These are phyloP conservation scores for Dactylellina haptotyla DNA, from an alignment of 2,329 filamentous ascomycete genomes.

Conservation along the genomic window DNA sequence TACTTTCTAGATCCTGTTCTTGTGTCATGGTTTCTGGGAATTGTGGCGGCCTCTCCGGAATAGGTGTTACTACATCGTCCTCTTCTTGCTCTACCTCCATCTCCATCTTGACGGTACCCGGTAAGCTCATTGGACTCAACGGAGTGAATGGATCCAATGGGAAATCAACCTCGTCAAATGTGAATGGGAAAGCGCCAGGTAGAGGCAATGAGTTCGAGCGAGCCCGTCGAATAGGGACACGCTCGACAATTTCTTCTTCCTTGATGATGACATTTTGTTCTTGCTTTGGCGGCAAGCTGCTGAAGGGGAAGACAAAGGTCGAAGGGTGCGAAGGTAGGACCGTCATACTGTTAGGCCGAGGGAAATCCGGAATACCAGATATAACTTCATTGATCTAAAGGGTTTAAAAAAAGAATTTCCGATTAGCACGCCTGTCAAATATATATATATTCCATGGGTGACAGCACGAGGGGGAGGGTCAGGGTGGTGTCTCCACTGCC, in stretches of 20 bases:
- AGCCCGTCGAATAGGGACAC: conserved; percentile 18
- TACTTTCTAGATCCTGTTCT: conserved; percentile 41
- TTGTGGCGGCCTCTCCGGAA: conserved; percentile 23
- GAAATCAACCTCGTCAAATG: conserved; percentile 42
- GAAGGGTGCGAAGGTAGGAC: conserved; percentile 34
- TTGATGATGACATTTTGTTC: conserved; percentile 3
- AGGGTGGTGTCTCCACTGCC: neutral
- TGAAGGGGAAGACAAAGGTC: conserved; percentile 47
- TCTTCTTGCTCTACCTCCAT: too few relatives aligned
- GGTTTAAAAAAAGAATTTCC: conserved; percentile 1
- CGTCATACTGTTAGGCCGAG: conserved; percentile 47
- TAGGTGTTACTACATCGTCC: conserved; percentile 26
- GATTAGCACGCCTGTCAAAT: conserved; percentile 17
- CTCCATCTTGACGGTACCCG: neutral
- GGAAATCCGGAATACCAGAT: conserved; percentile 45
- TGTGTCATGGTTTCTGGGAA: conserved; percentile 17
- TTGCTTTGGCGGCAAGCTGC: conserved; percentile 16
- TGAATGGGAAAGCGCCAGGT: conserved; percentile 43
- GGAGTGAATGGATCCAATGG: conserved; percentile 22
- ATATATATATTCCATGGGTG: conserved; percentile 27
- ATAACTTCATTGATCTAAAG: conserved; percentile 39
- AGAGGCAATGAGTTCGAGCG: conserved; percentile 51
- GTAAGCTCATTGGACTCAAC: conserved; percentile 20
- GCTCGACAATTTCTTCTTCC: conserved; percentile 24
- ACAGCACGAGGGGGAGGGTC: conserved; percentile 9